These are phyloP conservation scores for Neurospora tetrasperma DNA, from an alignment of 495 filamentous ascomycete genomes.

Conservation along the genomic window DNA sequence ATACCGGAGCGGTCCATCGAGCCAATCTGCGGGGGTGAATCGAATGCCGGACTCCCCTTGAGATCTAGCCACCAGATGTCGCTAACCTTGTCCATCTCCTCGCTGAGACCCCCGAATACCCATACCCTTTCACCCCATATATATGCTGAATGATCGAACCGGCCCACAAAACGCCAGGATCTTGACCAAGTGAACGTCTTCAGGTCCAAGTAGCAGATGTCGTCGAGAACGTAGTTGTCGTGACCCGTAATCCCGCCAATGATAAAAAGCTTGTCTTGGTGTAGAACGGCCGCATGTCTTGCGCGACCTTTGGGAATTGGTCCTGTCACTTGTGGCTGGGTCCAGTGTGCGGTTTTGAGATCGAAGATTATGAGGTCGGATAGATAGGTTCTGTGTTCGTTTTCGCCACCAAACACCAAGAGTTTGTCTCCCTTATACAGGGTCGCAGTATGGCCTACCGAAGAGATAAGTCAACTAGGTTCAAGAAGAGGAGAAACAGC, in stretches of 20 bases:
- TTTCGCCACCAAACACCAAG: constrained; percentile 92
- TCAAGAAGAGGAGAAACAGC: not conserved
- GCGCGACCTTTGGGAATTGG: constrained; percentile 79
- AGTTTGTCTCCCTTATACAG: constrained; percentile 90
- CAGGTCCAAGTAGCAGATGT: constrained; percentile 90
- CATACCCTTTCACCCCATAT: constrained; percentile 81
- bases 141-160: constrained; percentile 90
- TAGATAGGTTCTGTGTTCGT: constrained; percentile 90
- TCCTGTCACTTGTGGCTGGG: constrained; percentile 75
- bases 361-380: constrained; percentile 96
- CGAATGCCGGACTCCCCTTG: constrained; percentile 76
- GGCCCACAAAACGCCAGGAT: constrained; percentile 85
- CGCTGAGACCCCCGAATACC: constrained; percentile 92
- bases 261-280: constrained; percentile 94
- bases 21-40: constrained; percentile 60
- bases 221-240: constrained; percentile 80
- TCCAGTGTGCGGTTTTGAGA: constrained; percentile 86
- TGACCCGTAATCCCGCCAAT: constrained; percentile 82
- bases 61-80: constrained; percentile 97
- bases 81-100: constrained; percentile 89
- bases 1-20: constrained; percentile 39
- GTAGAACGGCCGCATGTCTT: constrained; percentile 83
- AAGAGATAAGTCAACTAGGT: not conserved
- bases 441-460: constrained; percentile 82
- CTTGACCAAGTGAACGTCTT: constrained; percentile 98